These are phyloP conservation scores for Sporothrix humicola DNA, from an alignment of 2,329 filamentous ascomycete genomes.

Conservation along the genomic window DNA sequence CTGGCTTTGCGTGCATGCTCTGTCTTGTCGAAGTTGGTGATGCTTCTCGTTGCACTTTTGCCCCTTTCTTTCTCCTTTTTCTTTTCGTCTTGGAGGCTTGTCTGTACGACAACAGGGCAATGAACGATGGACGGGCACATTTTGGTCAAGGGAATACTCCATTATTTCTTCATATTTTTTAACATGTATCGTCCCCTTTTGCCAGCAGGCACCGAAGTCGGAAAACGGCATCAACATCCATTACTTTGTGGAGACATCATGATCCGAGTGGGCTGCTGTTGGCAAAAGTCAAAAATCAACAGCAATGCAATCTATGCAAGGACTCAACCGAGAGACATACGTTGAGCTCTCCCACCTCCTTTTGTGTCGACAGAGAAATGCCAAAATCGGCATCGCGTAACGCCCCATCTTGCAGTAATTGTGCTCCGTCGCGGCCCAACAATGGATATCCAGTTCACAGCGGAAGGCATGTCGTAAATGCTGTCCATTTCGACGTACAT, in stretches of 20 bases:
- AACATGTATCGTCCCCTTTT: background rate
- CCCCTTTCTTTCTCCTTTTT: background rate
- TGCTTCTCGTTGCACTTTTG: no score
- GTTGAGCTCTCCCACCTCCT: background rate
- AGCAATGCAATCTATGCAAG: background rate
- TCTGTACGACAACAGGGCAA: background rate
- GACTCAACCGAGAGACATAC: conserved; percentile 9
- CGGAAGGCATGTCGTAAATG: no score
- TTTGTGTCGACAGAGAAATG: background rate
- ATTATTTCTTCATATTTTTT: background rate
- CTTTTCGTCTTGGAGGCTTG: conserved; percentile 13
- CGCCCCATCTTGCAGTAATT: background rate
- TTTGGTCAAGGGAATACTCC: no score
- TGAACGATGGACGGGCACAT: no score
- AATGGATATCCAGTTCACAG: no score
- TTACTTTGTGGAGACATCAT: background rate
- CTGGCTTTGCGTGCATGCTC: no score
- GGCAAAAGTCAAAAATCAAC: background rate
- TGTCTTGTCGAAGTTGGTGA: background rate
- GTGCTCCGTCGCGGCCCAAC: background rate
- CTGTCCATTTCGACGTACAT: no score
- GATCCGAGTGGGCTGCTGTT: background rate
- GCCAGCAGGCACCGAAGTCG: background rate
- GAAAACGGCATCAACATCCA: background rate
- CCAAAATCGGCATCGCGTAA: background rate